A percentile compares a stretch with the other conserved stretches of the same genome.
These are phyloP conservation scores for Excoecaria cochinchinensis DNA, from an alignment of 345 rosid genomes.

Conservation along the genomic window DNA sequence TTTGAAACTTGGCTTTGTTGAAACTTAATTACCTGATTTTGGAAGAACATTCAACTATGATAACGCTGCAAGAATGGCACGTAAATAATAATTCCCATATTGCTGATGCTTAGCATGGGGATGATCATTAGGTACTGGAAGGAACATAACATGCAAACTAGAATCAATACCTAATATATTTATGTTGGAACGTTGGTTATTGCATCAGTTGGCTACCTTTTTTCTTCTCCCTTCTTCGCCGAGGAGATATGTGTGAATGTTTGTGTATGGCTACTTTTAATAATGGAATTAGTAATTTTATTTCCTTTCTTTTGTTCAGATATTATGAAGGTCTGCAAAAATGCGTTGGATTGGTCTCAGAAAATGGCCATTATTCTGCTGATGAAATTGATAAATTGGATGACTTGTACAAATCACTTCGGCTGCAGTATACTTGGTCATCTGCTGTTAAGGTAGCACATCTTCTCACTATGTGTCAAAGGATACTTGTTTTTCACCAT, in stretches of 20 bases:
- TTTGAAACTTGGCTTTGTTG: not conserved
- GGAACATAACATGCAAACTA: not conserved
- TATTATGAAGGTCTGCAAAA: slow-evolving; percentile 90
- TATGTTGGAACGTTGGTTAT: not conserved
- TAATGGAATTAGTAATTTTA: slow-evolving; percentile 1
- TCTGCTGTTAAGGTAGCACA: slow-evolving; percentile 87
- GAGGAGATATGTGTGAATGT: slow-evolving; percentile 2
- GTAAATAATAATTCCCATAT: not conserved
- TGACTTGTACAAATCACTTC: slow-evolving; percentile 73
- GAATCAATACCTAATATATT: too few relatives aligned
- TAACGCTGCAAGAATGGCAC: not conserved
- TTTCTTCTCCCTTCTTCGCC: not conserved
- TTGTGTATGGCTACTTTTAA: slow-evolving; percentile 7
- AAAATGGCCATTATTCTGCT: slow-evolving; percentile 60
- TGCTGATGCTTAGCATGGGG: not conserved
- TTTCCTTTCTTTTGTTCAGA: slow-evolving; percentile 41
- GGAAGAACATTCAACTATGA: not conserved
- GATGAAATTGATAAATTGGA: slow-evolving; percentile 74
- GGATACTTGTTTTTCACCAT: not conserved
- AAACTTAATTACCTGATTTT: not conserved
- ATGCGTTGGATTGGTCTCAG: slow-evolving; percentile 61
- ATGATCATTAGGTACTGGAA: not conserved
- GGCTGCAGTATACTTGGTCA: slow-evolving; percentile 71
- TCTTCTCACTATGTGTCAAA: slow-evolving; percentile 5
- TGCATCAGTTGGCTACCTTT: not conserved